phyloP scores from a whole-genome alignment of 225 moss, liverwort and hornwort genomes.

The Physcomitrium patens region DNA sequence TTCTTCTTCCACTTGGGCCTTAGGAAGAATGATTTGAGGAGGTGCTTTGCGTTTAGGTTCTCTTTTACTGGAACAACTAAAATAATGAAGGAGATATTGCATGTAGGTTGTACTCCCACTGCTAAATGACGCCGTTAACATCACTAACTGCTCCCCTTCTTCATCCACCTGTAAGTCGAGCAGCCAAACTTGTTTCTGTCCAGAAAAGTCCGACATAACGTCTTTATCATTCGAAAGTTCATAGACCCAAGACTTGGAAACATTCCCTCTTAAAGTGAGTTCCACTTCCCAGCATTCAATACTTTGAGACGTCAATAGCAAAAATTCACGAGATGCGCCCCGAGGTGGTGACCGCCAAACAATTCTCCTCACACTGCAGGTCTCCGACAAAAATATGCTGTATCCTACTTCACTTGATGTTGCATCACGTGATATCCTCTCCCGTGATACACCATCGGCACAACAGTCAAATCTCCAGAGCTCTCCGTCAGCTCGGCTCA shows the following conservation, averaged over 20 bases:
- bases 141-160: slow-evolving; percentile 63
- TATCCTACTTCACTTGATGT: slow-evolving; percentile 54
- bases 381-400: slow-evolving; percentile 67
- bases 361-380: slow-evolving; percentile 64
- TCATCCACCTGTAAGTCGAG: slow-evolving; percentile 87
- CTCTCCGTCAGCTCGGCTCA: slow-evolving; percentile 79
- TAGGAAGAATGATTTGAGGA: slow-evolving; percentile 79
- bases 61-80: slow-evolving; percentile 50
- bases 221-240: slow-evolving; percentile 70
- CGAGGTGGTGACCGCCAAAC: slow-evolving; percentile 72
- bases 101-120: slow-evolving; percentile 68
- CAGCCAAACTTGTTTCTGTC: slow-evolving; percentile 86
- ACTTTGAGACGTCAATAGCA: slow-evolving; percentile 76
- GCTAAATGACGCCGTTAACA: slow-evolving; percentile 76
- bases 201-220: slow-evolving; percentile 75
- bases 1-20: slow-evolving; percentile 87
- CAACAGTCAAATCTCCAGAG: slow-evolving; percentile 87
- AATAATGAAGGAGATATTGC: slow-evolving; percentile 83
- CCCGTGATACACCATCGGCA: slow-evolving; percentile 59
- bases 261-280: slow-evolving; percentile 58
- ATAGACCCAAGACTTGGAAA: slow-evolving; percentile 72
- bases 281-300: slow-evolving; percentile 92
- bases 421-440: slow-evolving; percentile 64
- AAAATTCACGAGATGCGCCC: slow-evolving; percentile 60
- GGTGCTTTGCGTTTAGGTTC: slow-evolving; percentile 61